phyloP scores from a whole-genome alignment of 129 eudicot species.

The Oenanthe sinensis region DNA sequence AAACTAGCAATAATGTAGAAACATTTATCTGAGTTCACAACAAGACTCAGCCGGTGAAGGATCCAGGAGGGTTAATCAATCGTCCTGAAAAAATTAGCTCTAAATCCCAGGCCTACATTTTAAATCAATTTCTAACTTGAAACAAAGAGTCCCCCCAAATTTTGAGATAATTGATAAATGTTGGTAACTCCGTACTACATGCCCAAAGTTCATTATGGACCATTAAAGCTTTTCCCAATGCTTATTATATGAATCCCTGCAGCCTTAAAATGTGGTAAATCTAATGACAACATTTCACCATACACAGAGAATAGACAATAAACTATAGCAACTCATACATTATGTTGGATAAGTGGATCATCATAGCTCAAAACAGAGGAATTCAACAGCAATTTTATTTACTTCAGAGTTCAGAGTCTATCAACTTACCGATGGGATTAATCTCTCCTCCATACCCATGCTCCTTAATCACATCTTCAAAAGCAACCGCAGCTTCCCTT shows the following conservation, averaged over 20 bases:
- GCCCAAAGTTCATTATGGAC: neutral
- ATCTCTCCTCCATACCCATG: slow-evolving; percentile 88
- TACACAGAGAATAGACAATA: neutral
- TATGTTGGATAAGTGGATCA: neutral
- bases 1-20: neutral
- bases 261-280: neutral
- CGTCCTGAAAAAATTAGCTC: neutral
- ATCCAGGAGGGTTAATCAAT: neutral
- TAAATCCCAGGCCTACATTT: neutral
- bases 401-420: slow-evolving; percentile 5
- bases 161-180: neutral
- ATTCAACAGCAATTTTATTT: neutral
- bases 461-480: slow-evolving; percentile 76
- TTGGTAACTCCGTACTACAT: neutral
- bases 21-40: neutral
- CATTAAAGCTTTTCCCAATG: neutral
- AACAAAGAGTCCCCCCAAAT: neutral
- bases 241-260: neutral
- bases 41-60: neutral
- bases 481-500: slow-evolving; percentile 69
- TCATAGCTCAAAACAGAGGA: neutral
- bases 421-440: slow-evolving; percentile 69
- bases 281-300: neutral
- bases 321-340: neutral
- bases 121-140: neutral